A percentile compares a stretch with the other conserved stretches of the same genome.
phyloP scores from a whole-genome alignment of 768 basidiomycete genomes.

The Tephrocybe rancida region DNA sequence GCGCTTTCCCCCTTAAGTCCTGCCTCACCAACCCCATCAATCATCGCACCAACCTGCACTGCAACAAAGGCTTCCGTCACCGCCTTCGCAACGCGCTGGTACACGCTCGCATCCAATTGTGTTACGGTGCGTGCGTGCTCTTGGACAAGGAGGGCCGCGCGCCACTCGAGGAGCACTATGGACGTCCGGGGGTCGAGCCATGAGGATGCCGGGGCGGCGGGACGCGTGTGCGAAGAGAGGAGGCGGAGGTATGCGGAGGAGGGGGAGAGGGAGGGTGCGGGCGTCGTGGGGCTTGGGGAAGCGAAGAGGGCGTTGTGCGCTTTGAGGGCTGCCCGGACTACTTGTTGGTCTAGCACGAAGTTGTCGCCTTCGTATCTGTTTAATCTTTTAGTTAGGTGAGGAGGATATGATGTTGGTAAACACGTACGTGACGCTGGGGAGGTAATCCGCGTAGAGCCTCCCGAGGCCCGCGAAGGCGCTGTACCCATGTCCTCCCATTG shows the following conservation, averaged over 20 bases:
- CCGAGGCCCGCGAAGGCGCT: constrained; percentile 72
- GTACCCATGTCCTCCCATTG: constrained; percentile 81
- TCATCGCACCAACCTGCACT: constrained; percentile 50
- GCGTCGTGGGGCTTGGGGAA: constrained; percentile 19
- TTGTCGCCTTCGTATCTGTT: constrained; percentile 78
- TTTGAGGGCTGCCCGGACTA: constrained; percentile 71
- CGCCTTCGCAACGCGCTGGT: constrained; percentile 61
- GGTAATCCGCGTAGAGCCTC: constrained; percentile 61
- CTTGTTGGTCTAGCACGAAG: constrained; percentile 75
- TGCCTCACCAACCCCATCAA: constrained; percentile 38
- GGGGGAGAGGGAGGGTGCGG: constrained; percentile 38
- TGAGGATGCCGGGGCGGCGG: constrained; percentile 18
- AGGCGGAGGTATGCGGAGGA: constrained; percentile 60
- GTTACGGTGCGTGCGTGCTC: constrained; percentile 37
- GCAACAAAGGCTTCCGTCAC: constrained; percentile 74
- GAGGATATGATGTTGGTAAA: background rate
- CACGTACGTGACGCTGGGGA: constrained; percentile 65
- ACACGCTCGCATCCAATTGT: constrained; percentile 55
- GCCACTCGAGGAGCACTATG: constrained; percentile 60
- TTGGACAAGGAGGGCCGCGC: constrained; percentile 63
- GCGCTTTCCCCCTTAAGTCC: background rate
- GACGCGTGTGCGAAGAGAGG: constrained; percentile 33
- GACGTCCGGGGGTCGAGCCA: constrained; percentile 41
- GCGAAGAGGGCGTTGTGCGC: constrained; percentile 43
- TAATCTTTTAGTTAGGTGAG: background rate